Evolutionary conservation across 305 asterid genomes (phyloP), one percentile per base, ranked within the genome.

Genomic region (Caryopteris hybrid): DNA sequence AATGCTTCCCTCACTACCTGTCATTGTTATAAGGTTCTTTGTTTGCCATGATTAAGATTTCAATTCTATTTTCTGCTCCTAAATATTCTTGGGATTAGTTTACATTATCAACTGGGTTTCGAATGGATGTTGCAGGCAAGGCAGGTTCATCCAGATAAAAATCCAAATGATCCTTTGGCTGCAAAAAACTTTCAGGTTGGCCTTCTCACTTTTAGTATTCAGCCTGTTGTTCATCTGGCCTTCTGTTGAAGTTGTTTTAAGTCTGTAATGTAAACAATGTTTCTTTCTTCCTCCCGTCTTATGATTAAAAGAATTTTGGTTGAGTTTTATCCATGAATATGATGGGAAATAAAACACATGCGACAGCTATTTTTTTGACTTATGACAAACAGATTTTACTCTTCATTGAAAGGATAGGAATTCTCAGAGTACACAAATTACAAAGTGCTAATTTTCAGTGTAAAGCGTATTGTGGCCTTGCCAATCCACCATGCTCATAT

Each of bases 141-240:
- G 52, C 94, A 94, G 80, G 99, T 94, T 78, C 99, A 94, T 81
- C 99, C 97, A 41, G 98, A 93, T 77, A 93, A 93, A 84, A 93
- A 93, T 67, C 99, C 97, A 6, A 94, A 94, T 50, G 93, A 94
- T 75, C 99, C 99, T 70, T 52, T 61, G 77, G 86, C 89, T 45
- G 97, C 99, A 23, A 90, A 91, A 45, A 94, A 94, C 48, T 90
- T 85, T 68, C 90, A 85, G 84, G 90, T 64, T 50, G 70, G 74
- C 45, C 61, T 54, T 46, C 22, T 50, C 10, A 38, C 47, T 48
- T 45, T 39, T n/a, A 20, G 53, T 16, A n/a, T 71, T 47, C 31
- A 43, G 52, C 52, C 55, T 54, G 62, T 38, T 69, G 50, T 42
- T 47, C 38, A 18, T 60, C 31, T 27, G n/a, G 17, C 54, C 23